Evolutionary conservation across 768 basidiomycete genomes (phyloP).

Genomic region (Chalciporus piperatus): DNA sequence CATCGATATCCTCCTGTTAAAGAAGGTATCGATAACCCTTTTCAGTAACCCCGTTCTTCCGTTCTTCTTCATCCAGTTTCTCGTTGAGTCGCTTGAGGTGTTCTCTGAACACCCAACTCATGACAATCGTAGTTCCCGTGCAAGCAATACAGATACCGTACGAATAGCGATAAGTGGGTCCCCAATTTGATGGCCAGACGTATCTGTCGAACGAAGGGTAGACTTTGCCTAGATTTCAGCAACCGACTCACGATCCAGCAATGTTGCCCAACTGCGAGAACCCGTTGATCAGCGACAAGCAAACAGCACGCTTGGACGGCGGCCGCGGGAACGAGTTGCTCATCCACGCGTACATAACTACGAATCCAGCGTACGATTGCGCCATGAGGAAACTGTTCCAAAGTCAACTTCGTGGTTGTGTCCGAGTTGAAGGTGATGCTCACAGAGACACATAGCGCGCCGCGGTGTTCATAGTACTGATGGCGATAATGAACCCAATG

Average conservation of each 20-base stretch:
- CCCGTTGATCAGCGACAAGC: slow-evolving; percentile 76
- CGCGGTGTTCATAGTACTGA: slow-evolving; percentile 59
- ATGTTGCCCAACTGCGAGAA: slow-evolving; percentile 85
- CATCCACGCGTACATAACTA: slow-evolving; percentile 57
- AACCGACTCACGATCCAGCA: slow-evolving; percentile 64
- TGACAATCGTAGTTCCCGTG: slow-evolving; percentile 47
- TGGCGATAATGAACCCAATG: slow-evolving; percentile 65
- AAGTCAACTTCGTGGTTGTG: slow-evolving; percentile 5
- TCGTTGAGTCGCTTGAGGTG: slow-evolving; percentile 43
- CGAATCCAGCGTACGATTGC: slow-evolving; percentile 68
- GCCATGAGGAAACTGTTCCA: slow-evolving; percentile 68
- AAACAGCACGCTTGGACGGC: slow-evolving; percentile 81
- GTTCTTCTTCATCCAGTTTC: slow-evolving; percentile 36
- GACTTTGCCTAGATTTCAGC: background rate
- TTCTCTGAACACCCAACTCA: slow-evolving; percentile 47
- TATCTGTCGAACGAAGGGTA: slow-evolving; percentile 39
- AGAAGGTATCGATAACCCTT: slow-evolving; percentile 52
- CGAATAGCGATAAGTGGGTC: slow-evolving; percentile 66
- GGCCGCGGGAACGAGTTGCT: slow-evolving; percentile 67
- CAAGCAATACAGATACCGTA: slow-evolving; percentile 72
- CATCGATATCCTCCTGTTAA: slow-evolving; percentile 21
- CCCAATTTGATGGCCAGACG: slow-evolving; percentile 67
- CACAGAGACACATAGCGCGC: slow-evolving; percentile 66
- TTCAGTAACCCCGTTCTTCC: slow-evolving; percentile 39
- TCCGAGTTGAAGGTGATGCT: slow-evolving; percentile 19